phyloP scores from a whole-genome alignment of 768 basidiomycete genomes.

The Macrolepiota fuliginosa region DNA sequence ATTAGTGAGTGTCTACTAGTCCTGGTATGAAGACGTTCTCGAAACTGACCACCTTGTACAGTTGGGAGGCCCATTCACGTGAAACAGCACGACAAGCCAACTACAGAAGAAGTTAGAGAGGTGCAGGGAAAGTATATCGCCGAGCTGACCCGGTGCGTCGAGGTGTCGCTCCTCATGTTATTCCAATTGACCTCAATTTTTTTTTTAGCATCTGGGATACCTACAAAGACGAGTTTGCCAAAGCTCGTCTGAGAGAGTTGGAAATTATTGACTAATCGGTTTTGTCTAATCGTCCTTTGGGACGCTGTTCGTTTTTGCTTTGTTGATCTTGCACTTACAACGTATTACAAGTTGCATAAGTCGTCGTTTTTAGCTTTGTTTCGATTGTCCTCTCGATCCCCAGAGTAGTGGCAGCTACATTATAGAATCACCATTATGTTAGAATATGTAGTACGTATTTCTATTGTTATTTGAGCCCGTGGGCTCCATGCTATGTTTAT shows the following conservation, averaged over 20 bases:
- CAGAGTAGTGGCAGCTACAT: not conserved
- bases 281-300: not conserved
- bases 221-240: conserved; percentile 93
- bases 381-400: not conserved
- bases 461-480: not conserved
- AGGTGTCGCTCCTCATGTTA: not conserved
- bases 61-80: conserved; percentile 90
- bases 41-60: conserved; percentile 25
- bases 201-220: conserved; percentile 79
- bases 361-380: not conserved
- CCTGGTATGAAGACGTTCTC: not conserved
- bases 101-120: conserved; percentile 73
- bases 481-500: not conserved
- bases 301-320: not conserved
- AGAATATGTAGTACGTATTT: not conserved
- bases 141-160: conserved; percentile 78
- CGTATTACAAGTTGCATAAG: not conserved
- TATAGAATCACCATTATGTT: not conserved
- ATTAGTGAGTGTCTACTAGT: conserved; percentile 70
- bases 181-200: not conserved
- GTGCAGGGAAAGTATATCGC: conserved; percentile 88
- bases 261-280: conserved; percentile 65
- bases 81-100: conserved; percentile 72
- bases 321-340: not conserved
- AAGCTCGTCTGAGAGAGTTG: conserved; percentile 73